Evolutionary conservation across 2,329 filamentous ascomycete species (phyloP).

Genomic region (Sporothrix pseudoabietina): DNA sequence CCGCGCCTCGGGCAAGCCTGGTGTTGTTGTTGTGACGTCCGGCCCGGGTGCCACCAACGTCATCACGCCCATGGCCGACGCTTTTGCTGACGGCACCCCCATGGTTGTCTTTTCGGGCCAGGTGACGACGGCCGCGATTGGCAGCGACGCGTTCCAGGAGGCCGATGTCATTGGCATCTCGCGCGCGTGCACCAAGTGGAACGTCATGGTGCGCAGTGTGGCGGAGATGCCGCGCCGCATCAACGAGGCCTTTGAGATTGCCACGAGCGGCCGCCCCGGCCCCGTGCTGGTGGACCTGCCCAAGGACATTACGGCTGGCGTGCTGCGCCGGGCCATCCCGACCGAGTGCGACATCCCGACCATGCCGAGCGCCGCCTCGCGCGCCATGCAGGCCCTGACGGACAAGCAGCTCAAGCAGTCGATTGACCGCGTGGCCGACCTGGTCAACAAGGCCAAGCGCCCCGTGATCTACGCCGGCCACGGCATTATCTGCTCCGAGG

Average conservation of each 20-base stretch:
- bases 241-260: slow-evolving; percentile 98
- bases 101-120: slow-evolving; percentile 96
- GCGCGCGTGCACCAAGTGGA: slow-evolving; percentile 96
- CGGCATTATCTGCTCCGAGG: slow-evolving; percentile 77
- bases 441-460: slow-evolving; percentile 89
- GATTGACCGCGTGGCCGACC: slow-evolving; percentile 73
- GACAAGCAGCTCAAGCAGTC: slow-evolving; percentile 72
- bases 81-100: slow-evolving; percentile 90
- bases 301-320: slow-evolving; percentile 90
- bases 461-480: slow-evolving; percentile 94
- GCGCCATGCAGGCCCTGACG: slow-evolving; percentile 74
- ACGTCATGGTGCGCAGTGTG: slow-evolving; percentile 95
- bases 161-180: slow-evolving; percentile 94
- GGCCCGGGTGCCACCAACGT: slow-evolving; percentile 96
- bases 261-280: slow-evolving; percentile 88
- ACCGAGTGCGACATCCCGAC: slow-evolving; percentile 71
- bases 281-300: slow-evolving; percentile 94
- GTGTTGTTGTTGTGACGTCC: slow-evolving; percentile 94
- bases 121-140: slow-evolving; percentile 86
- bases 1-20: slow-evolving; percentile 87
- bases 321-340: slow-evolving; percentile 82
- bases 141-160: slow-evolving; percentile 96
- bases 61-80: slow-evolving; percentile 94
- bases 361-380: slow-evolving; percentile 82
- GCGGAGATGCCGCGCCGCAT: slow-evolving; percentile 91